Conservation (phyloP, 2,329 filamentous ascomycete species). For the Sarocladiaceae sp. region DNA sequence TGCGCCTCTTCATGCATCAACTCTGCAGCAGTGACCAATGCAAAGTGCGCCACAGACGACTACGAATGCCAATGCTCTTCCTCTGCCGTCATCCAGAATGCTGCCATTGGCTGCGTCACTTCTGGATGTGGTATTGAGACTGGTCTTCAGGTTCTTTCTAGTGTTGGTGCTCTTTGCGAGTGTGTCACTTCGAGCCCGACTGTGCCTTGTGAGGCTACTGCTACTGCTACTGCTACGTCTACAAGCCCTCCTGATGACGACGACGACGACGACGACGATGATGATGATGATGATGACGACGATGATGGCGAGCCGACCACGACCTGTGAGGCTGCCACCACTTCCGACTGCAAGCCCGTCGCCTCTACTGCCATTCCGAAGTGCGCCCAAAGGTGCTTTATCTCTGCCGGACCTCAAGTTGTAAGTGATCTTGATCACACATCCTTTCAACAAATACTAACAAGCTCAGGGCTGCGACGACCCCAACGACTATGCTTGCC, state of each 20-base stretch:
- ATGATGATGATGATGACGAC: too few relatives aligned
- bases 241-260: neutral
- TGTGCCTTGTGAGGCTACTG: slow-evolving; percentile 15
- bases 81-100: slow-evolving; percentile 17
- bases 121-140: slow-evolving; percentile 15
- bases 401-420: slow-evolving; percentile 16
- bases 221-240: neutral
- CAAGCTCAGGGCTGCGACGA: slow-evolving; percentile 14
- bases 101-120: slow-evolving; percentile 19
- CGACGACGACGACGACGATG: neutral
- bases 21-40: slow-evolving; percentile 19
- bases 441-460: neutral
- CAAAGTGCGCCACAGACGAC: slow-evolving; percentile 18
- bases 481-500: slow-evolving; percentile 18
- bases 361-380: slow-evolving; percentile 18
- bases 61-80: slow-evolving; percentile 22
- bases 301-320: neutral
- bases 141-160: slow-evolving; percentile 16
- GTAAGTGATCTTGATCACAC: slow-evolving; percentile 10
- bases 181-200: slow-evolving; percentile 20
- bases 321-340: slow-evolving; percentile 13
- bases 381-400: slow-evolving; percentile 20
- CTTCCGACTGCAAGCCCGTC: slow-evolving; percentile 16
- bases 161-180: slow-evolving; percentile 17
- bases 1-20: slow-evolving; percentile 21